Evolutionary conservation across 257 asterid genomes (phyloP).

Genomic region (Anisodus tanguticus): DNA sequence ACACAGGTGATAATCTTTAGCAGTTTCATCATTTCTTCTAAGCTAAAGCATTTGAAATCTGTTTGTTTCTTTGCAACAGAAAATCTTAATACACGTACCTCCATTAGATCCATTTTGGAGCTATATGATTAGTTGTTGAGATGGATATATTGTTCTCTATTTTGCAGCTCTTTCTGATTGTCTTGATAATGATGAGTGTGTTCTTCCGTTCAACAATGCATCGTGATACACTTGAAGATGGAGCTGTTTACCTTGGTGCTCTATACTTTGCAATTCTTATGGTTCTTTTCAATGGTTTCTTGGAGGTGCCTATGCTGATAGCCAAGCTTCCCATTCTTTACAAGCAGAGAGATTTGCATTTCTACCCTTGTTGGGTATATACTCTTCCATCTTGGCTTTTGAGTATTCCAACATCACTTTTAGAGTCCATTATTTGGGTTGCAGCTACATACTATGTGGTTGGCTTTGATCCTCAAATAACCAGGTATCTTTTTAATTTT

Average conservation of each 20-base stretch:
- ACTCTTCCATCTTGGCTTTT: constrained; percentile 88
- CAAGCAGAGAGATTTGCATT: constrained; percentile 82
- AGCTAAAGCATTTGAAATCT: no score
- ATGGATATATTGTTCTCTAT: constrained; percentile 16
- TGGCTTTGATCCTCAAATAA: constrained; percentile 84
- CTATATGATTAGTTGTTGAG: not conserved
- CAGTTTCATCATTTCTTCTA: not conserved
- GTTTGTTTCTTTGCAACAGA: not conserved
- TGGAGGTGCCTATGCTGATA: constrained; percentile 82
- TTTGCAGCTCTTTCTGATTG: constrained; percentile 69
- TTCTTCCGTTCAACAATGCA: constrained; percentile 81
- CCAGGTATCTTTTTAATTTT: constrained; percentile 47
- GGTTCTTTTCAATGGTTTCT: constrained; percentile 84
- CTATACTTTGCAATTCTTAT: constrained; percentile 74
- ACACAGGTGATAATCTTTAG: constrained; percentile 51
- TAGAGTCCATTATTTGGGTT: constrained; percentile 80
- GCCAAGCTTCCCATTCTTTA: constrained; percentile 85
- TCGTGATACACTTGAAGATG: constrained; percentile 65
- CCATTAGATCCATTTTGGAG: not conserved
- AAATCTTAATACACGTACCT: not conserved
- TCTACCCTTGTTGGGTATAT: constrained; percentile 89
- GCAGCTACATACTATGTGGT: constrained; percentile 78
- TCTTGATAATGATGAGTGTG: constrained; percentile 75
- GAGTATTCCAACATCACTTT: constrained; percentile 68
- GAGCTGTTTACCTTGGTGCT: constrained; percentile 83